Percentiles rank a stretch among this genome's conserved stretches.
Conservation (phyloP, 139 green algal species). For the Chlorella sp. region DNA sequence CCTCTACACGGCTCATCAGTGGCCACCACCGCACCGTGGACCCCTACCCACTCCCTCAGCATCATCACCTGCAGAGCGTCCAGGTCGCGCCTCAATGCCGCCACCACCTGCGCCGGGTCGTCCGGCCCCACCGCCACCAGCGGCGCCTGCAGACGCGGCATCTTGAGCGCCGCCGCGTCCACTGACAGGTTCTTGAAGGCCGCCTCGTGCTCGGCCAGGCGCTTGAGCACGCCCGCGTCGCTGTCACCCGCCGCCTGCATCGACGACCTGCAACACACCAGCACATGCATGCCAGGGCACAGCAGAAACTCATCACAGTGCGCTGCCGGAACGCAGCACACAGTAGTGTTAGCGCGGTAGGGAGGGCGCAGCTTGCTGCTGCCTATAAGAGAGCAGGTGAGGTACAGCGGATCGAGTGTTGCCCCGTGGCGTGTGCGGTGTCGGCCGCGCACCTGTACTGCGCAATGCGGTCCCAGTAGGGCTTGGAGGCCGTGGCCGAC, state of each 20-base stretch:
- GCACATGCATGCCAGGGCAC: no score
- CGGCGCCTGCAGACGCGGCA: conserved; percentile 66
- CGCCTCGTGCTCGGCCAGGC: conserved; percentile 37
- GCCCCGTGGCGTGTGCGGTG: no score
- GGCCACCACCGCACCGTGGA: neutral
- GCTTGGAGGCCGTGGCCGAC: conserved; percentile 51
- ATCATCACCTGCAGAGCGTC: conserved; percentile 47
- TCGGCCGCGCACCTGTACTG: conserved; percentile 50
- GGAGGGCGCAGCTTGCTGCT: no score
- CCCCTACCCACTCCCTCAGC: neutral
- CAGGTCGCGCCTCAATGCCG: conserved; percentile 55
- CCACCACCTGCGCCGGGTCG: conserved; percentile 63
- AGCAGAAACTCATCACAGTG: neutral
- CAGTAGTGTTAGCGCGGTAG: no score
- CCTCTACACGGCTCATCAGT: no score
- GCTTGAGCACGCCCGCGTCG: conserved; percentile 54
- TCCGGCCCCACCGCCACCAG: conserved; percentile 51
- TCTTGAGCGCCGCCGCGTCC: conserved; percentile 45
- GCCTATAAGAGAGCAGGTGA: no score
- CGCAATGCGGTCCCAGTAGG: conserved; percentile 63
- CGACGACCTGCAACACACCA: conserved; percentile 34
- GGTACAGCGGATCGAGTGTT: no score
- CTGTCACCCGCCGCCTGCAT: conserved; percentile 62
- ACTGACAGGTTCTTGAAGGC: conserved; percentile 34
- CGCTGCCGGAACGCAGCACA: no score